A percentile compares a stretch with the other conserved stretches of the same genome.
phyloP scores from a whole-genome alignment of 2,329 filamentous ascomycete genomes.

The Xylaria hypoxylon region DNA sequence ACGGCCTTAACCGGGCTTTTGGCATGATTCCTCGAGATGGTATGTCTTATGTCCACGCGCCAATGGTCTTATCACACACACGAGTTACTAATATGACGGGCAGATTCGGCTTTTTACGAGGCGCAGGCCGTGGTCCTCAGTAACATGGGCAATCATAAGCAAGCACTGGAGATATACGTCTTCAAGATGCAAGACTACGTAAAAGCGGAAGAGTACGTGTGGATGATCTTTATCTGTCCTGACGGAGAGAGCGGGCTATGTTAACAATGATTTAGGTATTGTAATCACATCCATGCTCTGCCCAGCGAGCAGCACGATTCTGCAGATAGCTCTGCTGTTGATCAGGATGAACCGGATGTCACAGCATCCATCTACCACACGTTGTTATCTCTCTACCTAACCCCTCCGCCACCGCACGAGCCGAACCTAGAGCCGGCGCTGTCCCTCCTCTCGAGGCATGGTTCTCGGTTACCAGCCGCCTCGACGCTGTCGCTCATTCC shows the following conservation, averaged over 20 bases:
- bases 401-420: constrained; percentile 78
- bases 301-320: constrained; percentile 43
- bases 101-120: constrained; percentile 88
- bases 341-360: constrained; percentile 61
- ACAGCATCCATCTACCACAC: constrained; percentile 89
- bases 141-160: constrained; percentile 95
- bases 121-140: constrained; percentile 89
- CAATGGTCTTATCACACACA: neutral
- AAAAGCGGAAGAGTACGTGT: constrained; percentile 89
- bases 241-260: neutral
- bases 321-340: constrained; percentile 48
- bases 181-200: constrained; percentile 88
- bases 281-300: constrained; percentile 78
- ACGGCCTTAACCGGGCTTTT: constrained; percentile 83
- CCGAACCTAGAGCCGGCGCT: constrained; percentile 83
- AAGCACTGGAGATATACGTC: constrained; percentile 96
- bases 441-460: constrained; percentile 89
- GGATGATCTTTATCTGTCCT: neutral
- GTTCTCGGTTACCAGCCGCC: constrained; percentile 86
- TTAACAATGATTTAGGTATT: constrained; percentile 70
- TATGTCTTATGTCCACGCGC: constrained; percentile 50
- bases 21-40: constrained; percentile 82
- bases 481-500: constrained; percentile 90
- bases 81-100: constrained; percentile 35
- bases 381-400: constrained; percentile 88